Percentiles rank a stretch among this genome's conserved stretches.
Conservation (phyloP, 1,139 yeast species). For the Entelexis paramagnoliae region DNA sequence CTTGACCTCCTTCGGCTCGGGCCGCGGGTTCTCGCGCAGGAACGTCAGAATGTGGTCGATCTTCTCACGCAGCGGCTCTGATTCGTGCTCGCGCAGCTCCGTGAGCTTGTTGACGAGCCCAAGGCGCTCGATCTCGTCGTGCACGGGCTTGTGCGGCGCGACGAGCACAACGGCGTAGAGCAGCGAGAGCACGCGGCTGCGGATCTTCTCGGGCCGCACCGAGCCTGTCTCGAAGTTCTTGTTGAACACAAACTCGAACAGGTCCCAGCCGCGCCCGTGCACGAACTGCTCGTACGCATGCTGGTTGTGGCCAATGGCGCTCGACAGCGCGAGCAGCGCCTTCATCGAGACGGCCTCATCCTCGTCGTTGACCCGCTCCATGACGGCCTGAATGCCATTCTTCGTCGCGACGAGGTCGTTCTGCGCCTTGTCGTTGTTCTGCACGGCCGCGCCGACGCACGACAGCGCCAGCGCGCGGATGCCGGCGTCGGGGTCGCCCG, state of each 20-base stretch:
- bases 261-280: constrained; percentile 53
- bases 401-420: constrained; percentile 35
- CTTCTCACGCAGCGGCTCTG: constrained; percentile 13
- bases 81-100: constrained; percentile 2
- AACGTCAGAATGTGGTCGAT: constrained; percentile 13
- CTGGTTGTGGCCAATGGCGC: constrained; percentile 60
- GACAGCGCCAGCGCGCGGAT: constrained; percentile 56
- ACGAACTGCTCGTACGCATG: constrained; percentile 49
- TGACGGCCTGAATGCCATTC: constrained; percentile 25
- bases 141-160: constrained; percentile 15
- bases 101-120: constrained; percentile 8
- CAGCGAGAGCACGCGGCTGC: constrained; percentile 21
- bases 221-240: constrained; percentile 14
- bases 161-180: constrained; percentile 15
- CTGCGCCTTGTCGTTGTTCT: constrained; percentile 73
- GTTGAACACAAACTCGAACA: constrained; percentile 29
- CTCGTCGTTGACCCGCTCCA: constrained; percentile 24
- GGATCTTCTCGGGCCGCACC: constrained; percentile 10
- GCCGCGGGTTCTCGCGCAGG: constrained; percentile 12
- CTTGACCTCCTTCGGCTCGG: constrained; percentile 7
- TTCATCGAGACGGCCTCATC: constrained; percentile 40
- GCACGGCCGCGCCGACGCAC: constrained; percentile 83
- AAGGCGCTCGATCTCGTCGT: constrained; percentile 13
- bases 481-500: constrained; percentile 38
- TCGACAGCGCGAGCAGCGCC: constrained; percentile 66